Conservation (phyloP, 2,329 filamentous ascomycete species). For the Pseudogymnoascus pannorum region DNA sequence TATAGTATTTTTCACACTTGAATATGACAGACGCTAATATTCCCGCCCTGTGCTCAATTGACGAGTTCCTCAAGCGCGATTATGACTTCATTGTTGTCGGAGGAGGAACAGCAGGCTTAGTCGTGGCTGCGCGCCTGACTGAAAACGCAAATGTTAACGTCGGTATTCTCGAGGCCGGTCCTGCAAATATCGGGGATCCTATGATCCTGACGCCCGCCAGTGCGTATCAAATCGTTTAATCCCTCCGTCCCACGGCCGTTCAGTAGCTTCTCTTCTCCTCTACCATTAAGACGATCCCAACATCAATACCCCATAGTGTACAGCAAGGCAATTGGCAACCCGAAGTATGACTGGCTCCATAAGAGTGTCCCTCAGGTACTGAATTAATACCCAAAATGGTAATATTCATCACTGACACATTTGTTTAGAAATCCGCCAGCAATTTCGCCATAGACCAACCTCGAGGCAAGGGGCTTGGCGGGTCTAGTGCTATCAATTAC, state of each 20-base stretch:
- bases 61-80: constrained; percentile 10
- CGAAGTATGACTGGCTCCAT: constrained; percentile 16
- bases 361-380: constrained; percentile 15
- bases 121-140: constrained; percentile 34
- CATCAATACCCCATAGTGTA: not conserved
- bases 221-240: not conserved
- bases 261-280: not conserved
- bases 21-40: not conserved
- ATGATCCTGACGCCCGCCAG: constrained; percentile 30
- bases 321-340: constrained; percentile 12
- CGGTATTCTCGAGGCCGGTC: constrained; percentile 35
- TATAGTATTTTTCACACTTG: not conserved
- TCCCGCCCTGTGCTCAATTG: constrained; percentile 11
- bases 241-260: not conserved
- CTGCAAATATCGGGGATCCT: constrained; percentile 30
- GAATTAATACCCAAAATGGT: not conserved
- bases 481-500: constrained; percentile 32
- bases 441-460: constrained; percentile 14
- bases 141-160: constrained; percentile 32
- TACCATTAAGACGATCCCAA: not conserved
- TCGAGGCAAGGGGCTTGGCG: constrained; percentile 31
- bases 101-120: constrained; percentile 38
- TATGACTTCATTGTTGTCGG: constrained; percentile 39
- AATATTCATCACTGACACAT: not conserved
- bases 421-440: not conserved